phyloP scores from a whole-genome alignment of 2,329 filamentous ascomycete genomes.

The Epichloe festucae region DNA sequence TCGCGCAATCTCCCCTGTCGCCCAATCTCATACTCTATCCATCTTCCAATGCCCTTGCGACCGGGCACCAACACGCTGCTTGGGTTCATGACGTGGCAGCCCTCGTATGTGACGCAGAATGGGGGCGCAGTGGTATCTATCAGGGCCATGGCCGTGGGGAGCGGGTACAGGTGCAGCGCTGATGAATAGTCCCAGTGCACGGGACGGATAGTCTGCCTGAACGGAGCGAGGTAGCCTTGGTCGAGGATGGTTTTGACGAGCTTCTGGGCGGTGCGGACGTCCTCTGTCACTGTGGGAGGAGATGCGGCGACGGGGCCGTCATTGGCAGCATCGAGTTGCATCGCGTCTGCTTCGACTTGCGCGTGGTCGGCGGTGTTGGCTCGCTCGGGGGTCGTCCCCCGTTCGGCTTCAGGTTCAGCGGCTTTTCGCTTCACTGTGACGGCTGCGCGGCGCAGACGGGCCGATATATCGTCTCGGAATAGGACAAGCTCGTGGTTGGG shows the following conservation, averaged over 20 bases:
- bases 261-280: constrained; percentile 51
- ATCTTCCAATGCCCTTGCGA: constrained; percentile 56
- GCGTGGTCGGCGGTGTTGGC: constrained; percentile 9
- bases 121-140: constrained; percentile 70
- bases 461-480: constrained; percentile 75
- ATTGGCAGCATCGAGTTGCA: constrained; percentile 31
- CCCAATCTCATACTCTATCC: constrained; percentile 76
- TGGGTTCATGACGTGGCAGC: constrained; percentile 92
- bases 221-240: constrained; percentile 80
- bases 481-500: constrained; percentile 77
- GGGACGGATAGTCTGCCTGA: constrained; percentile 65
- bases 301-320: constrained; percentile 10
- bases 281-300: constrained; percentile 22
- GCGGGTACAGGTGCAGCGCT: constrained; percentile 69
- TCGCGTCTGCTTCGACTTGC: constrained; percentile 16
- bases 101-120: constrained; percentile 85
- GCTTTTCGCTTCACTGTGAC: constrained; percentile 49
- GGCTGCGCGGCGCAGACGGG: constrained; percentile 62
- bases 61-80: constrained; percentile 61
- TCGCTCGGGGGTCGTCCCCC: constrained; percentile 7
- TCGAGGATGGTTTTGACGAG: constrained; percentile 86
- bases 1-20: constrained; percentile 47
- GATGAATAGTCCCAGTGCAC: constrained; percentile 81
- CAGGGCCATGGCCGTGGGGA: constrained; percentile 73
- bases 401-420: constrained; percentile 22